Percentiles rank a stretch among this genome's conserved stretches.
phyloP scores from a whole-genome alignment of 2,329 filamentous ascomycete genomes.

The Alternaria gansuensis region DNA sequence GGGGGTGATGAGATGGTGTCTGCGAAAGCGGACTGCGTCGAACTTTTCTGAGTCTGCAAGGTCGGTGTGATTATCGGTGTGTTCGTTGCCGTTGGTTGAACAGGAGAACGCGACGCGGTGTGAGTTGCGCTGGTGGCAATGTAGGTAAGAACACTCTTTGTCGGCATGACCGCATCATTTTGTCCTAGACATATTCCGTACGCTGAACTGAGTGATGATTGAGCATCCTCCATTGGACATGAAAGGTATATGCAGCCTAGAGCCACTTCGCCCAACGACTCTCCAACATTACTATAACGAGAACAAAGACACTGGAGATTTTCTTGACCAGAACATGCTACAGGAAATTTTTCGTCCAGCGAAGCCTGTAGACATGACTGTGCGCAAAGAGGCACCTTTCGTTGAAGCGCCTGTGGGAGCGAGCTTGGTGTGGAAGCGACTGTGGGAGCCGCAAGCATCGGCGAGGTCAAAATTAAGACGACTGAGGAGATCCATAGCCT shows the following conservation, averaged over 20 bases:
- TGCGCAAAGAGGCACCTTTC: slow-evolving; percentile 48
- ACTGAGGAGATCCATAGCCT: slow-evolving; percentile 51
- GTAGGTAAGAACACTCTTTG: slow-evolving; percentile 45
- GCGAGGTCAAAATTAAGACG: slow-evolving; percentile 47
- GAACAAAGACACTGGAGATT: slow-evolving; percentile 51
- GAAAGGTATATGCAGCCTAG: slow-evolving; percentile 50
- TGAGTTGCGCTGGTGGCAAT: slow-evolving; percentile 35
- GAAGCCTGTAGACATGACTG: slow-evolving; percentile 49
- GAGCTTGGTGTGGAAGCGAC: slow-evolving; percentile 31
- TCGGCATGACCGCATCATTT: slow-evolving; percentile 48
- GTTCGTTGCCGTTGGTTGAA: slow-evolving; percentile 22
- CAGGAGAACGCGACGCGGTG: slow-evolving; percentile 26
- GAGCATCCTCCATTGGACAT: slow-evolving; percentile 38
- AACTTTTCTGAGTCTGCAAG: slow-evolving; percentile 17
- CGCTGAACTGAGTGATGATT: slow-evolving; percentile 31
- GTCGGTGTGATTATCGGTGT: slow-evolving; percentile 26
- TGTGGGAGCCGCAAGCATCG: slow-evolving; percentile 39
- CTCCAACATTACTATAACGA: slow-evolving; percentile 49
- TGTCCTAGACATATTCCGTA: slow-evolving; percentile 52
- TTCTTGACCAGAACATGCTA: slow-evolving; percentile 46
- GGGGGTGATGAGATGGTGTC: slow-evolving; percentile 40
- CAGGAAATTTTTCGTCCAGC: slow-evolving; percentile 47
- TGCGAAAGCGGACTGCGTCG: slow-evolving; percentile 36
- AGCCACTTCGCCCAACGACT: slow-evolving; percentile 52
- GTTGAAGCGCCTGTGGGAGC: slow-evolving; percentile 43